Evolutionary conservation across 1,284 basidiomycete species (phyloP), one percentile per base, ranked within the genome.

Genomic region (Sporisorium graminicola): DNA sequence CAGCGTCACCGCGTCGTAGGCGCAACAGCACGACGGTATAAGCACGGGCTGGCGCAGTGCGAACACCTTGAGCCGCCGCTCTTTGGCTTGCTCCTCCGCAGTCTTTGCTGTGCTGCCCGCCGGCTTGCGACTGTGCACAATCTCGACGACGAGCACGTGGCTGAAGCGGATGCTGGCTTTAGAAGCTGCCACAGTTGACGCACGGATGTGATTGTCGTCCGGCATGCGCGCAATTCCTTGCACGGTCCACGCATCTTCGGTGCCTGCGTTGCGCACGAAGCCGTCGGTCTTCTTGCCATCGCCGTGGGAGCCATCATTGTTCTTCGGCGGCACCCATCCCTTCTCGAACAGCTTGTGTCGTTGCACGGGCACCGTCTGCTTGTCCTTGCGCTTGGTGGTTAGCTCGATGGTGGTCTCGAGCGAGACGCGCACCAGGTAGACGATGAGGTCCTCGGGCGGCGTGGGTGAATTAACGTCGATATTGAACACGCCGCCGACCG

Each of bases 401-500:
- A 85, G 70, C 59, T 85, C 84, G 55, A 83, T 83, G 5, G 71
- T 81, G 2, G 83, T 85, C 52, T 84, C 78, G 22, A 85, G 75
- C 14, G 81, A 82, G 2, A 85, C 74, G 14, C 84, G 69, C 18
- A 84, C 83, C 6, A 85, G 78, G 56, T 83, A 85, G 35, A 85
- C 84, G 20, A 83, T 80, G 49, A 85, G 67, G 40, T 85, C 84
- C 1, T 50, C 14, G 2, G 84, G 83, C 13, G 84, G 80, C 12
- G 65, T 77, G 7, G 84, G 84, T 2, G 81, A 82, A 72, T 84
- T 82, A 44, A 85, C 79, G 57, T 85, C 84, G 49, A 85, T 79
- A 64, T 85, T 84, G 70, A 85, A 84, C 20, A 85, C 72, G 20
- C 84, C 83, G 6, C 83, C 84, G 53, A 85, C 83, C 24, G 82